Conservation (phyloP, 345 rosid species). For the Microthlaspi erraticum region DNA sequence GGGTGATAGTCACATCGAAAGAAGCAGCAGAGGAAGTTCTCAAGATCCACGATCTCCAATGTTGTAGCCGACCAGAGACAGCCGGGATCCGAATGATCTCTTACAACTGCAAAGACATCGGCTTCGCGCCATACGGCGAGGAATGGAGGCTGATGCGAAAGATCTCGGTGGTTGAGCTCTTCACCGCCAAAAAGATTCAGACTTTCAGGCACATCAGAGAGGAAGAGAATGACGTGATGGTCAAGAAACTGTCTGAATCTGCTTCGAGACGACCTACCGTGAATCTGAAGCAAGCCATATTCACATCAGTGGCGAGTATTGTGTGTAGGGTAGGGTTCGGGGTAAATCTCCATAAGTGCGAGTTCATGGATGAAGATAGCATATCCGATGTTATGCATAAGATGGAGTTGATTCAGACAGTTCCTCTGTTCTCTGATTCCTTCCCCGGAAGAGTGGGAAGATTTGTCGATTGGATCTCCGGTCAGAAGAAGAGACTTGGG, state of each 20-base stretch:
- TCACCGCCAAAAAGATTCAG: conserved; percentile 6
- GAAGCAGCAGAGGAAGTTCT: conserved; percentile 39
- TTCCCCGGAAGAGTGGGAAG: conserved; percentile 26
- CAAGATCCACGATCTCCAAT: conserved; percentile 14
- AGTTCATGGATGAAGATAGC: conserved; percentile 1
- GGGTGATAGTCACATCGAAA: conserved; percentile 31
- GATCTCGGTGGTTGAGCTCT: conserved; percentile 14
- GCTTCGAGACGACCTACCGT: neutral
- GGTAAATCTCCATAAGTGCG: conserved; percentile 31
- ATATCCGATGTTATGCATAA: conserved; percentile 9
- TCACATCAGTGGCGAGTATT: neutral
- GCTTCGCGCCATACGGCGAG: conserved; percentile 6
- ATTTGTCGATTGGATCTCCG: conserved; percentile 18
- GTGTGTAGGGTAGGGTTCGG: conserved; percentile 6
- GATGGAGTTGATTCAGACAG: neutral
- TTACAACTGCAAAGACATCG: conserved; percentile 23
- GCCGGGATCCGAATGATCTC: neutral
- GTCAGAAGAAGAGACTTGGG: conserved; percentile 14
- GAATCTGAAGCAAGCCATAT: conserved; percentile 12
- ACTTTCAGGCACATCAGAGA: conserved; percentile 5
- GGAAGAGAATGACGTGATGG: conserved; percentile 10
- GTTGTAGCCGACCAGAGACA: conserved; percentile 18
- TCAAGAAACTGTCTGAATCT: neutral
- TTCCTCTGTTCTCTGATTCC: conserved; percentile 8
- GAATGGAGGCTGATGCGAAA: conserved; percentile 21